Evolutionary conservation across 139 green algal genomes (phyloP), one percentile per base, ranked within the genome.

Genomic region (Closterium sp.): DNA sequence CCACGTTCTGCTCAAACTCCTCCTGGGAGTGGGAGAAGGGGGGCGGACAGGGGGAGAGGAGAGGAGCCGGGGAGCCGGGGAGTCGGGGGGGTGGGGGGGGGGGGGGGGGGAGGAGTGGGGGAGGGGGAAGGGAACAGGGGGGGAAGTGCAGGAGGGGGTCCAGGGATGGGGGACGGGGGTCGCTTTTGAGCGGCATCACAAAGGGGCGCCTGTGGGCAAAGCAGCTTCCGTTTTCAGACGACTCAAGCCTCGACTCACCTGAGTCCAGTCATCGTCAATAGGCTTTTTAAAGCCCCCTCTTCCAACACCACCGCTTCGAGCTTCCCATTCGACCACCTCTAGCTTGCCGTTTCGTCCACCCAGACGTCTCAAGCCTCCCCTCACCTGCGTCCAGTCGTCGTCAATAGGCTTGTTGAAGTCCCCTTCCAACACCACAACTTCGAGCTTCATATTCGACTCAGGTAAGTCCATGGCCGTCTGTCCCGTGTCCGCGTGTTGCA

Each of bases 341-440:
- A n/a, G n/a, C n/a, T n/a, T n/a, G n/a, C n/a, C n/a, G n/a, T n/a
- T n/a, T n/a, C n/a, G n/a, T n/a, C n/a, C n/a, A n/a, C 3, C 32
- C 2, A 38, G 2, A 38, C 4, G 38, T 45, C 38, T 45, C 2
- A 9, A 45, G 10, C 2, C 38, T 45, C 38, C 3, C 9, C 70
- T 90, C 29, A 91, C 89, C 38, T 91, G 30, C 27, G 24, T 93
- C 91, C 91, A 94, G 9, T 89, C 79, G 24, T 93, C 84, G 31
- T 94, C 70, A 9, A 94, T 91, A 30, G 85, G 31, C 45, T n/a
- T n/a, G 31, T 79, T 86, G 84, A 94, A 94, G 84, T 94, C 91
- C 6, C 91, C 91, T 32, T 94, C 91, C 91, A 94, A 9, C 30
- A 93, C 92, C 21, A 94, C 85, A 5, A 94, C 62, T 28, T 94